Evolutionary conservation across 306 rosid genomes (phyloP).

Genomic region (Prunus mume): DNA sequence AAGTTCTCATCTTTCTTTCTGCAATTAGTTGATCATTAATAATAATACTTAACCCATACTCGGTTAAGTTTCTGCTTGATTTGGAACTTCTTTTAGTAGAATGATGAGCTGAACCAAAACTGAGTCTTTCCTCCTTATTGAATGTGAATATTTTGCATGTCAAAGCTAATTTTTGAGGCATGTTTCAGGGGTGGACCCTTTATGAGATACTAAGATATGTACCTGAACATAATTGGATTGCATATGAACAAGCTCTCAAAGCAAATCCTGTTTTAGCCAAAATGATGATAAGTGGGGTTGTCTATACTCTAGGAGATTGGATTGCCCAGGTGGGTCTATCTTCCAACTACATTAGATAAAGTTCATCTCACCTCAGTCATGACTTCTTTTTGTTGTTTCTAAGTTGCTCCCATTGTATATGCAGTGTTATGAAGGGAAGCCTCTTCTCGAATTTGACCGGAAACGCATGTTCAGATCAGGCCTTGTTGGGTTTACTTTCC

Average conservation of each 20-base stretch:
- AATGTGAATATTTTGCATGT: background rate
- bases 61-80: background rate
- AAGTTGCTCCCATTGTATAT: slow-evolving; percentile 11
- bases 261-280: slow-evolving; percentile 85
- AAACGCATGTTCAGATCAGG: slow-evolving; percentile 81
- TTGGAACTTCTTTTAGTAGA: background rate
- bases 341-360: slow-evolving; percentile 8
- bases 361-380: background rate
- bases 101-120: background rate
- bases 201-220: slow-evolving; percentile 86
- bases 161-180: slow-evolving; percentile 4
- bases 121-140: background rate
- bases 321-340: slow-evolving; percentile 72
- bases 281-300: slow-evolving; percentile 88
- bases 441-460: slow-evolving; percentile 75
- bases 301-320: slow-evolving; percentile 93
- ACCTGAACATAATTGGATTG: slow-evolving; percentile 97
- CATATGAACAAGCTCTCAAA: slow-evolving; percentile 86
- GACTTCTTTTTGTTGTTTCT: slow-evolving; percentile 11
- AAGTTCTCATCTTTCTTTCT: background rate
- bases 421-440: slow-evolving; percentile 92
- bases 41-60: background rate
- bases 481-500: slow-evolving; percentile 87
- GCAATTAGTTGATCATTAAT: background rate
- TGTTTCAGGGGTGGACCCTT: slow-evolving; percentile 90